These are phyloP conservation scores for Saccharomyces hybrid DNA, from an alignment of 1,139 yeast genomes.

Conservation along the genomic window DNA sequence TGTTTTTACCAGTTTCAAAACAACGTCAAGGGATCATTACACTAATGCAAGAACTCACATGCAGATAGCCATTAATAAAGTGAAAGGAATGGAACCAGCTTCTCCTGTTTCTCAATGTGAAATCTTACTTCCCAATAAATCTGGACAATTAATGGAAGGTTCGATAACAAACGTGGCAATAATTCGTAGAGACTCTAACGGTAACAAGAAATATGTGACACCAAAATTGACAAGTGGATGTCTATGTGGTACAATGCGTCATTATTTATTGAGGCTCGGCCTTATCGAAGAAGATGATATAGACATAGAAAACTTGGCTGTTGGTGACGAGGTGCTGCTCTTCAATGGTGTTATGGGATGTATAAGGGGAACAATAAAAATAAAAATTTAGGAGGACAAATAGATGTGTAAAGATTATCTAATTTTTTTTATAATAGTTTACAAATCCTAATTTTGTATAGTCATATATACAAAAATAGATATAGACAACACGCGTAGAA, in stretches of 20 bases:
- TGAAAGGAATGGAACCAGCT: conserved; percentile 11
- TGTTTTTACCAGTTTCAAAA: conserved; percentile 83
- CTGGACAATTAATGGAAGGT: conserved; percentile 68
- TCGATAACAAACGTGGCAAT: conserved; percentile 79
- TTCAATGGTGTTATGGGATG: conserved; percentile 85
- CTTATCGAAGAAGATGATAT: conserved; percentile 51
- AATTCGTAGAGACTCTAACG: conserved; percentile 20
- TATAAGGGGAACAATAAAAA: conserved; percentile 47
- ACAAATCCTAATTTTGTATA: background rate
- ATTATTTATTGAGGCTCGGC: conserved; percentile 50
- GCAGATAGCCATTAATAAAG: conserved; percentile 34
- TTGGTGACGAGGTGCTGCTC: conserved; percentile 61
- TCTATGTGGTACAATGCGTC: conserved; percentile 76
- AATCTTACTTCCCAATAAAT: conserved; percentile 59
- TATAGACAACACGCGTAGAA: background rate
- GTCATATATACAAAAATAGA: background rate
- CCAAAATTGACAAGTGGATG: conserved; percentile 76
- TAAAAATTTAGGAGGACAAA: background rate
- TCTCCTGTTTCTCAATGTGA: conserved; percentile 39
- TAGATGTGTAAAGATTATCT: background rate
- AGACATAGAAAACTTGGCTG: conserved; percentile 37
- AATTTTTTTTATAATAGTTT: background rate
- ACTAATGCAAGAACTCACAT: conserved; percentile 49
- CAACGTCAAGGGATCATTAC: conserved; percentile 65
- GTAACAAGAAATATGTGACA: conserved; percentile 54